Evolutionary conservation across 805 yeast species (phyloP), one percentile per base, ranked within the genome.

Genomic region (Ogataea siamensis): DNA sequence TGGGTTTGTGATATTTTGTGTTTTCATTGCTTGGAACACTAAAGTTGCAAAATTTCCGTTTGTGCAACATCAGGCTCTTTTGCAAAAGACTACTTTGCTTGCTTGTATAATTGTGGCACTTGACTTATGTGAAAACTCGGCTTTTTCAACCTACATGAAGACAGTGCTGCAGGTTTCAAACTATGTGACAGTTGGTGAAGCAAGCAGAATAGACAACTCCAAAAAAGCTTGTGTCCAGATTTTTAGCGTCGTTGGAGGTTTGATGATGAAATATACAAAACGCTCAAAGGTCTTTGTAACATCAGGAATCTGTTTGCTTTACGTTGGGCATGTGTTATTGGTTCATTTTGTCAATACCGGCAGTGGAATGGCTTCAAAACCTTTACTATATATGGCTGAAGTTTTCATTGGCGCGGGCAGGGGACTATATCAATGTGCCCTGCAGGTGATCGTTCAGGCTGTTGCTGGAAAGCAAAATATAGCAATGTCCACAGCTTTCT

Each of bases 391-490:
- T 18, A 33, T 33, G 37, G 29, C 18, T n/a, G 37, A 33, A 17
- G 37, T 33, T 9, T 33, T 33, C 17, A 16, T 33, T 10, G 37
- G 37, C 6, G 37, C 18, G 7, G 37, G 37, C 8, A 24, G 37
- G 18, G 37, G 37, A 6, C 9, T 33, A 8, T 24, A 28, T 10
- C 37, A 33, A 14, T 16, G 23, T n/a, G 37, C 37, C 11, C 10
- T 33, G 30, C 37, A 33, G 18, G 37, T 33, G 17, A 33, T 33
- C 18, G 37, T 33, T n/a, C 37, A 33, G 10, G 37, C 30, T 12
- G 37, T 33, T 11, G 37, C 37, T 5, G 37, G 37, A n/a, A 24
- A 17, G 11, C 21, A 24, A 11, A 28, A 28, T 12, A 24, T 33
- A 11, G 37, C 37, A 7, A 33, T 33, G 30, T 24, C 37, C 8